Base-by-base conservation (phyloP, 2,329 filamentous ascomycete species). In the Claviceps purpurea region DNA sequence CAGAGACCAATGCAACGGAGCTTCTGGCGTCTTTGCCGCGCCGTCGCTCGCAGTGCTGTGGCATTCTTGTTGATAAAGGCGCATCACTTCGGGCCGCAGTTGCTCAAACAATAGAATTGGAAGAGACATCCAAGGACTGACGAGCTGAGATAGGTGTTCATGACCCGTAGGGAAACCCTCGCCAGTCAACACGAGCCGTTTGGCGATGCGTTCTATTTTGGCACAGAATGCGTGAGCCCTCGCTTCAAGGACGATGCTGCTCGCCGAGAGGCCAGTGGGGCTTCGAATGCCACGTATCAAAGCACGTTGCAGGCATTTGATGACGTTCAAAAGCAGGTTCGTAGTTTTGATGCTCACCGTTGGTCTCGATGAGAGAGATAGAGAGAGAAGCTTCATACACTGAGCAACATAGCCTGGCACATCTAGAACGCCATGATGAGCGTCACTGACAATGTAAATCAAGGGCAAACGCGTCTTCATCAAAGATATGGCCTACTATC, bases 401-500 rank as follows among this genome's bases (percentile, higher is more conserved):
- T 10, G 26, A 10, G 26, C 26, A 30, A 30, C 26, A 30, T 10
- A 30, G 26, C 10, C 26, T 50, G 42, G 26, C 20, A 16, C 22
- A 39, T 48, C 20, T 3, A 18, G 7, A 37, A 39, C 18, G 24
- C 46, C 16, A 30, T 46, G 13, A 14, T 20, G 8, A 38, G 34
- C 46, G 3, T 26, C 5, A n/a, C 48, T 30, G 14, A 43, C 40
- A 50, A 43, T 22, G 11, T 3, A 45, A 34, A 16, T 22, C 50
- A 60, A 94, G 87, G 86, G 83, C 62, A 95, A 95, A 73, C 87
- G 91, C 60, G 73, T 95, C 61, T 96, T 97, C 73, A 93, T 98
- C 78, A 98, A 98, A 70, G 93, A 97, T 68, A 98, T 97, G 73
- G 84, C 87, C 52, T 85, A 96, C 70, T 97, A 97, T 68, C 76